Conservation (phyloP, 257 asterid species). For the Solanum appendiculatum region DNA sequence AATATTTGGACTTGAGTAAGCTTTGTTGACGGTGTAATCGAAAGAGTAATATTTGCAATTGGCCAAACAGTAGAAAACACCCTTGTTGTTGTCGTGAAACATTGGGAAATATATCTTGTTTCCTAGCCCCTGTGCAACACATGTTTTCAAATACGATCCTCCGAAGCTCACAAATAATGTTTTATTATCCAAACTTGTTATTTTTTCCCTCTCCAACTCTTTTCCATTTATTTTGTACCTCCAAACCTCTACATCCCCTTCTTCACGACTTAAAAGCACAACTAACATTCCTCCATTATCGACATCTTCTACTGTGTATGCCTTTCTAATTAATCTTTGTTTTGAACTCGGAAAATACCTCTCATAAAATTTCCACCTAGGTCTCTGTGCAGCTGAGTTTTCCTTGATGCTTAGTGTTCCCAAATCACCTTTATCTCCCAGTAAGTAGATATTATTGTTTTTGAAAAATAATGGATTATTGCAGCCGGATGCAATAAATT, state of each 20-base stretch:
- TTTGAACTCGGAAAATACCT: background rate
- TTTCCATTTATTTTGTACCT: background rate
- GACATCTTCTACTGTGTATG: background rate
- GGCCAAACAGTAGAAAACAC: background rate
- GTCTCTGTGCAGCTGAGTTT: background rate
- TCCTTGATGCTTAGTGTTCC: background rate
- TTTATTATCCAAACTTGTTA: background rate
- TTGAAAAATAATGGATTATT: background rate
- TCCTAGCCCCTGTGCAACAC: too few relatives aligned
- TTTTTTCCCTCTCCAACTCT: background rate
- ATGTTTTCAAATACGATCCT: too few relatives aligned
- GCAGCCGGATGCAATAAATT: accelerated
- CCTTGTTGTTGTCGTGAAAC: too few relatives aligned
- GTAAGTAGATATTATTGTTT: background rate
- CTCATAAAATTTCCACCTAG: background rate
- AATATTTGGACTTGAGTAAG: background rate
- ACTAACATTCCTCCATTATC: background rate
- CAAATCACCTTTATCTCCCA: background rate
- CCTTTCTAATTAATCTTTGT: background rate
- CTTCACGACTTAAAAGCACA: background rate
- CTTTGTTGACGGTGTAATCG: background rate
- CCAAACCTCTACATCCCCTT: background rate
- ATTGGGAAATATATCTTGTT: too few relatives aligned
- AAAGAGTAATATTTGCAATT: background rate
- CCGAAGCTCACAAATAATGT: background rate